Conservation (phyloP, 352 stramenopile genomes). For the Globisporangium echinulatum region DNA sequence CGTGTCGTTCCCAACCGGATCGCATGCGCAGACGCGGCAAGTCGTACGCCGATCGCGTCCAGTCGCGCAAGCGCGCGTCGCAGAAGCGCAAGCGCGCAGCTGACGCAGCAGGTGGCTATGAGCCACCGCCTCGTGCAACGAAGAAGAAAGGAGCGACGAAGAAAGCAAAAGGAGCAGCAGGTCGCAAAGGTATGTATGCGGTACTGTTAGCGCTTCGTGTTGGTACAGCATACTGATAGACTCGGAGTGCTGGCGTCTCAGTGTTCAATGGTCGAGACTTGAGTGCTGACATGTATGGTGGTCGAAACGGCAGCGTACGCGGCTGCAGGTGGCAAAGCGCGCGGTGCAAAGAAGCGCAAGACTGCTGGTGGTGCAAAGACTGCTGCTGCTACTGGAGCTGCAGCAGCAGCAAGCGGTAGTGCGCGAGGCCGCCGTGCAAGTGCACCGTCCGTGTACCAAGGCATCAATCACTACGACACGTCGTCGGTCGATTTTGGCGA, state of each 20-base stretch:
- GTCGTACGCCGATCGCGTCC: constrained; percentile 51
- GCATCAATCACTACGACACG: constrained; percentile 60
- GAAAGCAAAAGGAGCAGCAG: background rate
- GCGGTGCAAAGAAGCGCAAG: constrained; percentile 9
- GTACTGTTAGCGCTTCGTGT: background rate
- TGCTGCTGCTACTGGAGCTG: background rate
- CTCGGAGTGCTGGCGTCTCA: too few relatives aligned
- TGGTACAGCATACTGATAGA: too few relatives aligned
- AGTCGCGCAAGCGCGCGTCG: constrained; percentile 36
- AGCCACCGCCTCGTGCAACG: background rate
- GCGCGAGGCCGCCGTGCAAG: constrained; percentile 8
- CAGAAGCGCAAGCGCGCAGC: constrained; percentile 13
- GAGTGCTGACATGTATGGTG: too few relatives aligned
- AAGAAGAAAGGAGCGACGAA: constrained; percentile 15
- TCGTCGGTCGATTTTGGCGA: constrained; percentile 36
- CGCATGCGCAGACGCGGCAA: constrained; percentile 22
- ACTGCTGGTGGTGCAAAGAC: background rate
- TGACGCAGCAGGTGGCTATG: constrained; percentile 7
- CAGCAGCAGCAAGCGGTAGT: background rate
- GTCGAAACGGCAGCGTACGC: background rate
- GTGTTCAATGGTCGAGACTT: background rate
- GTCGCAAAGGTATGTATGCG: constrained; percentile 4
- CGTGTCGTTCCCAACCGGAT: too few relatives aligned
- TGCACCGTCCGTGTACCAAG: constrained; percentile 15
- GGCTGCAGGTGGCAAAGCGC: constrained; percentile 1